Evolutionary conservation across 2,329 filamentous ascomycete species (phyloP).

Genomic region (Fusarium albosuccineum): DNA sequence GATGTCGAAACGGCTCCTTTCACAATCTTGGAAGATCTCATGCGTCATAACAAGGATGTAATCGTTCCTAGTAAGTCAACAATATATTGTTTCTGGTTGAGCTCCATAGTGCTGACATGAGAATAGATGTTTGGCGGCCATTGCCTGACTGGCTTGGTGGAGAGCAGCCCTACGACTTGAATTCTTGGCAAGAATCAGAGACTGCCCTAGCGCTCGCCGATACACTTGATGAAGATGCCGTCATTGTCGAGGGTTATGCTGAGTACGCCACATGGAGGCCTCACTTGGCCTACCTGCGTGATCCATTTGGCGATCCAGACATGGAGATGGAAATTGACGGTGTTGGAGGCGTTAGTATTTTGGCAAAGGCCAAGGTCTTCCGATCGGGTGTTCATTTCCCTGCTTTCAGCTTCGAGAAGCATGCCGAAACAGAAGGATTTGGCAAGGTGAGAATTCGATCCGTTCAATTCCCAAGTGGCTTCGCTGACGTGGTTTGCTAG

Average conservation of each 20-base stretch:
- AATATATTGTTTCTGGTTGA: background rate
- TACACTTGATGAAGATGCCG: slow-evolving; percentile 95
- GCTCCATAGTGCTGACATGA: slow-evolving; percentile 41
- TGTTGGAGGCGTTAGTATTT: slow-evolving; percentile 95
- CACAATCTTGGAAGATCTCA: slow-evolving; percentile 96
- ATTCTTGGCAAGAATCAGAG: slow-evolving; percentile 99
- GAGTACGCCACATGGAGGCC: slow-evolving; percentile 99
- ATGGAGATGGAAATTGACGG: slow-evolving; percentile 99
- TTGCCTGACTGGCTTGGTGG: slow-evolving; percentile 98
- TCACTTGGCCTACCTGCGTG: slow-evolving; percentile 94
- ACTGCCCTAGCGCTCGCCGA: slow-evolving; percentile 94
- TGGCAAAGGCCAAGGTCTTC: slow-evolving; percentile 97
- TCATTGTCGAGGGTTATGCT: slow-evolving; percentile 98
- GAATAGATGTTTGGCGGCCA: slow-evolving; percentile 95
- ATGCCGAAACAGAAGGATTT: slow-evolving; percentile 98
- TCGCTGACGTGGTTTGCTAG: slow-evolving; percentile 59
- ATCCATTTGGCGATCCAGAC: slow-evolving; percentile 96
- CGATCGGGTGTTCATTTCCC: slow-evolving; percentile 96
- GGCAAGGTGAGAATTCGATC: slow-evolving; percentile 78
- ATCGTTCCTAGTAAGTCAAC: slow-evolving; percentile 91
- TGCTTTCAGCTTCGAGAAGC: slow-evolving; percentile 98
- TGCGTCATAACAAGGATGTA: slow-evolving; percentile 98
- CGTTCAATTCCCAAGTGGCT: background rate
- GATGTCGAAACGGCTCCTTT: slow-evolving; percentile 98
- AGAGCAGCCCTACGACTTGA: slow-evolving; percentile 97